These are phyloP conservation scores for Globisporangium ultimum DNA, from an alignment of 352 stramenopile species.

Conservation along the genomic window DNA sequence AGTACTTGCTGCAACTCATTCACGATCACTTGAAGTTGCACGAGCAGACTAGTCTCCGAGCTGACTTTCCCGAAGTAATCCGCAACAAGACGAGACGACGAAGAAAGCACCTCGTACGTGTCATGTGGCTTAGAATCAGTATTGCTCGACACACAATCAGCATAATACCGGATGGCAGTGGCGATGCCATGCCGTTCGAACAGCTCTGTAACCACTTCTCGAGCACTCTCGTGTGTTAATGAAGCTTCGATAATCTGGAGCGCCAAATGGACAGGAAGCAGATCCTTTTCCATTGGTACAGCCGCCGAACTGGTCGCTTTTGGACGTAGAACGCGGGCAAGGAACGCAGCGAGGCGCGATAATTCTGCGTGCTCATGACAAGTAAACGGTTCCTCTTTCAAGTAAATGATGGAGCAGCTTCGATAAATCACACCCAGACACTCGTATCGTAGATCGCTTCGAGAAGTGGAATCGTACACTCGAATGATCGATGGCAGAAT, in stretches of 20 bases:
- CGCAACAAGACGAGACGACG: constrained; percentile 33
- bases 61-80: constrained; percentile 38
- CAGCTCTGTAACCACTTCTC: constrained; percentile 22
- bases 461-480: constrained; percentile 52
- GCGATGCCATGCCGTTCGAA: constrained; percentile 59
- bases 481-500: constrained; percentile 46
- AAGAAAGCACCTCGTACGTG: constrained; percentile 22
- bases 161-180: constrained; percentile 51
- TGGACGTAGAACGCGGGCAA: constrained; percentile 51
- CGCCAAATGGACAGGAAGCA: constrained; percentile 31
- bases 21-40: constrained; percentile 30
- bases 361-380: constrained; percentile 27
- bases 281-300: constrained; percentile 22
- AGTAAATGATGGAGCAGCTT: constrained; percentile 38
- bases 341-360: constrained; percentile 40
- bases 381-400: constrained; percentile 23
- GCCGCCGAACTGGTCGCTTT: constrained; percentile 17
- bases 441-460: constrained; percentile 47
- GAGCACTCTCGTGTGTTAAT: constrained; percentile 19
- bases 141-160: constrained; percentile 1
- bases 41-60: constrained; percentile 24
- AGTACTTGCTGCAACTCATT: constrained; percentile 21
- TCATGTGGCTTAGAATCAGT: constrained; percentile 7
- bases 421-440: constrained; percentile 53
- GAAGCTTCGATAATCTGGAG: constrained; percentile 47